Evolutionary conservation across 2,329 filamentous ascomycete genomes (phyloP), one percentile per base, ranked within the genome.

Genomic region (Botryosphaeria agaves): DNA sequence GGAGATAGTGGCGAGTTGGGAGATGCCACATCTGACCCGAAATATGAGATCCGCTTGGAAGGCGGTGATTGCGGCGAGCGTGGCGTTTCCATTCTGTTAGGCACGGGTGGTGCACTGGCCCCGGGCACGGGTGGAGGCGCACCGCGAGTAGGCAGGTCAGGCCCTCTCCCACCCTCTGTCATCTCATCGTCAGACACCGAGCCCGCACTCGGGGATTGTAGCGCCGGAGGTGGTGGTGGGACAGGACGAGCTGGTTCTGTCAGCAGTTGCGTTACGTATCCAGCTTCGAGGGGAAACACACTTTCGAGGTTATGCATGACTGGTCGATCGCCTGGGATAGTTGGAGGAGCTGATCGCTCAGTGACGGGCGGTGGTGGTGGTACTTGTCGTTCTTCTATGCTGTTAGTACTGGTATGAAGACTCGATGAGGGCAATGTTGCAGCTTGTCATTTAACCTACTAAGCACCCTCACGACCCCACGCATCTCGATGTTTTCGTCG

Each of bases 181-280:
- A 84, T 59, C 51, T 94, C 87, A 49, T 94, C 85, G 42, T 91
- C 85, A 26, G 85, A 89, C 48, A 79, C 81, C 2, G 83, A 91
- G 18, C 83, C 84, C 36, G 77, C 67, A 34, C 74, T 82, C 27
- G 73, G 74, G 24, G 80, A 80, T 28, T 66, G 61, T 11, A 44
- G 45, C 3, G 69, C 47, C 26, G 61, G 59, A 20, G 64, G 56
- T 23, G 67, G 57, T 30, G 67, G 61, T 24, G 69, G 69, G 2
- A 64, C 59, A 27, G 76, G 71, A 29, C 76, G 77, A 42, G 69
- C 77, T 83, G 42, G 30, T 34, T 14, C n/a, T n/a, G n/a, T n/a
- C n/a, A n/a, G n/a, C n/a, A n/a, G n/a, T n/a, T n/a, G n/a, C n/a
- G n/a, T n/a, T n/a, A n/a, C n/a, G 12, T 12, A 7, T 29, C 2